phyloP scores from a whole-genome alignment of 805 yeast species.

The Saccharomyces mikatae region DNA sequence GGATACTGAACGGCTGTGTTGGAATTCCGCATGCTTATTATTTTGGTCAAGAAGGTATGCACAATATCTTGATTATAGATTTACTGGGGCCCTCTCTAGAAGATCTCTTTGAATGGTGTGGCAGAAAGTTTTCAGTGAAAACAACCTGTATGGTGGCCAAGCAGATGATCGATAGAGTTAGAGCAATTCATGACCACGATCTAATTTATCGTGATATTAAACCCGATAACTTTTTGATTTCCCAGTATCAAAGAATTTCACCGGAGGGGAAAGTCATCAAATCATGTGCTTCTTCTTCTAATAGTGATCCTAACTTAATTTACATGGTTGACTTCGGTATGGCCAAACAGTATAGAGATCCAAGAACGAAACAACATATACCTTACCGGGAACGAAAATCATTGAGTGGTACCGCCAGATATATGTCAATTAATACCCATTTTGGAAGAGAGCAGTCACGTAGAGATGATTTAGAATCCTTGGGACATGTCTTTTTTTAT shows the following conservation, averaged over 20 bases:
- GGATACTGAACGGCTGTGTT: slow-evolving; percentile 55
- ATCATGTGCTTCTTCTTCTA: slow-evolving; percentile 43
- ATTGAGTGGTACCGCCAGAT: slow-evolving; percentile 76
- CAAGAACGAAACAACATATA: slow-evolving; percentile 69
- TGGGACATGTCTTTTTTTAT: slow-evolving; percentile 77
- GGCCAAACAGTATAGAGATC: slow-evolving; percentile 81
- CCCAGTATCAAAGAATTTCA: slow-evolving; percentile 23
- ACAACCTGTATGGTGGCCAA: slow-evolving; percentile 69
- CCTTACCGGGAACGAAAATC: slow-evolving; percentile 78
- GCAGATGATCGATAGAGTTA: slow-evolving; percentile 68
- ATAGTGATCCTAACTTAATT: slow-evolving; percentile 55
- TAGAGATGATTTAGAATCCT: slow-evolving; percentile 72
- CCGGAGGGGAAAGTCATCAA: slow-evolving; percentile 14
- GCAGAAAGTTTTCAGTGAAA: slow-evolving; percentile 59
- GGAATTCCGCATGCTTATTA: slow-evolving; percentile 82
- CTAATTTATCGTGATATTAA: slow-evolving; percentile 74
- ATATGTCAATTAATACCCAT: slow-evolving; percentile 85
- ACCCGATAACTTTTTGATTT: slow-evolving; percentile 71
- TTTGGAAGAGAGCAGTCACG: slow-evolving; percentile 77
- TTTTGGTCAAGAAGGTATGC: slow-evolving; percentile 80
- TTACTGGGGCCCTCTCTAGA: slow-evolving; percentile 73
- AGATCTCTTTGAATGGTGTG: slow-evolving; percentile 84
- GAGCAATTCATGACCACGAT: slow-evolving; percentile 68
- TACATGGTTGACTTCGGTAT: slow-evolving; percentile 78
- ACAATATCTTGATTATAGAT: slow-evolving; percentile 69